A percentile compares a stretch with the other conserved stretches of the same genome.
Evolutionary conservation across 345 rosid genomes (phyloP).

Genomic region (Clarkia xantiana): DNA sequence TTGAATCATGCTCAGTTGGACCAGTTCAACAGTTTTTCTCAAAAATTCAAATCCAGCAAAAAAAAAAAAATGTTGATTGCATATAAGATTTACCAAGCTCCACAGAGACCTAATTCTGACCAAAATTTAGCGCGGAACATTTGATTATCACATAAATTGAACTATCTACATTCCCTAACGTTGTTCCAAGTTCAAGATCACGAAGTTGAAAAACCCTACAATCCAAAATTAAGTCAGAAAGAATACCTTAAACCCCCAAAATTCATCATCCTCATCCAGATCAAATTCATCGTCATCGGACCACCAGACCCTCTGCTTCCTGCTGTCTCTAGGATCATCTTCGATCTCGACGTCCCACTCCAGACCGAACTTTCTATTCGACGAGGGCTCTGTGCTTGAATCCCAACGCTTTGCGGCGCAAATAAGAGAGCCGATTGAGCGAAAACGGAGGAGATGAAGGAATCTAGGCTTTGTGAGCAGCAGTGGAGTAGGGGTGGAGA

Average conservation of each 20-base stretch:
- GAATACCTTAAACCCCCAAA: slow-evolving; percentile 53
- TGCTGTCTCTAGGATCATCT: slow-evolving; percentile 1
- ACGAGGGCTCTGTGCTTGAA: not conserved
- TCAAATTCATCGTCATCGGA: slow-evolving; percentile 22
- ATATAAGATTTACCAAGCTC: no score
- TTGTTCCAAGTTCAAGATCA: not conserved
- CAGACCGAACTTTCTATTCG: no score
- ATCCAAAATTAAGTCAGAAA: not conserved
- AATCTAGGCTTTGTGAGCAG: not conserved
- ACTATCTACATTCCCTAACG: no score
- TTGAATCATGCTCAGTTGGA: no score
- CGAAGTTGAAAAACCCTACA: not conserved
- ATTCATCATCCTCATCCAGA: slow-evolving; percentile 27
- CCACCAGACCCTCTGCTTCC: slow-evolving; percentile 37
- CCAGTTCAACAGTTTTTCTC: no score
- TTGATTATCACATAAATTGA: no score
- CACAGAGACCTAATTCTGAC: no score
- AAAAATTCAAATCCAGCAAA: no score
- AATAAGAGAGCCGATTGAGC: not conserved
- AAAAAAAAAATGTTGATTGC: no score
- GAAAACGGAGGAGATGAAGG: not conserved
- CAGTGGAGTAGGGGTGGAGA: not conserved
- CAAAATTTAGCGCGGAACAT: no score
- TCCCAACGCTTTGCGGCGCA: not conserved
- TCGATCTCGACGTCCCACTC: not conserved